A percentile compares a stretch with the other conserved stretches of the same genome.
phyloP scores from a whole-genome alignment of 345 rosid genomes.

The Eucalyptus viminalis region DNA sequence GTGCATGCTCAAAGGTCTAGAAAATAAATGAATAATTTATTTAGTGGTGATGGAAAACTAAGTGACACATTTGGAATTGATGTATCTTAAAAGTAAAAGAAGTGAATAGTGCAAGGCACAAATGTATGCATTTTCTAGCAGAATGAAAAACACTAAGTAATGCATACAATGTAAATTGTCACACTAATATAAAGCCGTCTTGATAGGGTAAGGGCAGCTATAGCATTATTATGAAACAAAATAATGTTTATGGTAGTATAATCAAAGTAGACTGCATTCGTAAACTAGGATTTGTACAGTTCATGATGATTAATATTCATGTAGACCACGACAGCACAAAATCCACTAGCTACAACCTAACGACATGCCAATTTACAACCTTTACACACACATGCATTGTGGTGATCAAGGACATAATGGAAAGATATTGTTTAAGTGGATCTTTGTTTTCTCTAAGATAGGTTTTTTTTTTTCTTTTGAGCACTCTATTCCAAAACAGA shows the following conservation, averaged over 20 bases:
- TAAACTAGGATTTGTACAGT: background rate
- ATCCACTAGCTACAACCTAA: background rate
- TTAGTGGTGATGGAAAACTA: background rate
- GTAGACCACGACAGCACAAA: background rate
- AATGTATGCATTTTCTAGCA: background rate
- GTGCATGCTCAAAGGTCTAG: constrained; percentile 7
- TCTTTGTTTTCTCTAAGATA: background rate
- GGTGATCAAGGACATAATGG: background rate
- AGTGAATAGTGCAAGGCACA: background rate
- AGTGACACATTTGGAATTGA: background rate
- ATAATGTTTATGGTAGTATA: background rate
- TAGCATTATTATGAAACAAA: background rate
- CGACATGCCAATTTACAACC: background rate
- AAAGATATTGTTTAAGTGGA: background rate
- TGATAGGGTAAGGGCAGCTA: background rate
- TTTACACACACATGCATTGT: background rate
- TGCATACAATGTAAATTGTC: background rate
- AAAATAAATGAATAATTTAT: background rate
- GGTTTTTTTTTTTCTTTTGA: background rate
- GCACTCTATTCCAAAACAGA: background rate
- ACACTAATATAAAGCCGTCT: background rate
- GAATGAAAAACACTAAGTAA: background rate
- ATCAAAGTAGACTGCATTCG: background rate
- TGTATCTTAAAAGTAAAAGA: background rate
- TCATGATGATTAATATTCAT: background rate